Base-by-base conservation (phyloP, 352 stramenopile genomes). In the Phytopythium helicoides region DNA sequence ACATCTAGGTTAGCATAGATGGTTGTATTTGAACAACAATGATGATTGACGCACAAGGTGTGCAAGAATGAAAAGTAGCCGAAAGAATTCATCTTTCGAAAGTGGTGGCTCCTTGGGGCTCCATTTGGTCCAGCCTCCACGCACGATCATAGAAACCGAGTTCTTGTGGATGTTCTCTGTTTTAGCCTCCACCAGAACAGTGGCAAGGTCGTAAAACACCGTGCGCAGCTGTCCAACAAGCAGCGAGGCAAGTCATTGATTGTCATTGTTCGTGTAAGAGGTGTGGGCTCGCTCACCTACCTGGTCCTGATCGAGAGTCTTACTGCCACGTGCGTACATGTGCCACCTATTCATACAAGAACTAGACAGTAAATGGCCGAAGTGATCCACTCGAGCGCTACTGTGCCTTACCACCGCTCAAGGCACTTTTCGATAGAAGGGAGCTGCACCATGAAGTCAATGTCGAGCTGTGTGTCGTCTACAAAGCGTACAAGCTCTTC, bases 361-460 rank as follows among this genome's bases (percentile, higher is more conserved):
- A 40, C 10, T 11, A 8, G 6, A 37, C 28, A 31, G 40, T 19
- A 22, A 50, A 16, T 36, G 21, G 16, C n/a, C 6, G 5, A 28
- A 23, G 42, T 35, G n/a, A 18, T 15, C 31, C 7, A 9, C 8
- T 4, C 12, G 2, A n/a, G 7, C 15, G 10, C 12, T 34, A n/a
- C 3, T 14, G 15, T 23, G 18, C 39, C 69, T 35, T 50, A 89
- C 81, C 81, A 94, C 44, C 75, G 75, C 6, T 81, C 71, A 1
- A 92, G 60, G 42, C 79, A 90, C 46, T 82, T 83, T 33, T 94
- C 80, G 38, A 94, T 92, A 22, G 81, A 92, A 40, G 84, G 84
- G 11, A 94, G 54, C 47, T 89, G 79, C 42, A 87, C 75, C 76
- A 91, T 89, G 35, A 91, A 92, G 47, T 89, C 83, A 41, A 92